Base-by-base conservation (phyloP, 2,329 filamentous ascomycete species). In the Seiridium cupressi region DNA sequence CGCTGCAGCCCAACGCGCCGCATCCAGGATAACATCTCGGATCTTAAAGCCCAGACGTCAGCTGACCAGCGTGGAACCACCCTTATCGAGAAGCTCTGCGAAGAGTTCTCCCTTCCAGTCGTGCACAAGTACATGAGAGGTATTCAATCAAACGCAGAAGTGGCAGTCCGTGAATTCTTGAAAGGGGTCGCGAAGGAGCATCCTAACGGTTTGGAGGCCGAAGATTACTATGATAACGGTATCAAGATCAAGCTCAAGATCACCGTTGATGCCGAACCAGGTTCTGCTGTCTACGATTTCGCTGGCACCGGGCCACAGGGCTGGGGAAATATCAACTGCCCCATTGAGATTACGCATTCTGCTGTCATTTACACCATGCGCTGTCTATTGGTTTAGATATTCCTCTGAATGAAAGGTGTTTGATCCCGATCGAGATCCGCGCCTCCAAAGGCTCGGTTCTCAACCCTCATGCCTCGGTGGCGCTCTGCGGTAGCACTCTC, bases 211-310 rank as follows among this genome's bases (percentile, higher is more conserved):
- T 77, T 92, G 1, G 81, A 82, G 18, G 88, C 89, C 0, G 77
- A 85, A 5, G 89, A 92, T 66, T 89, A 86, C 74, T 91, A 92
- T 88, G 89, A 92, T 67, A 89, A 92, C 40, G 66, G 68, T 6
- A 68, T 65, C 1, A 57, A 62, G 3, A 63, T 70, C 36, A 61
- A 58, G 13, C 60, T 70, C 31, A 63, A 61, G 34, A 66, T 70
- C 58, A 69, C 63, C 1, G 91, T 92, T 64, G 83, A 91, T 66
- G 81, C 82, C 0, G 80, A 85, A 1, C 87, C 89, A 60, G 89
- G 89, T 11, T 88, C 89, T 62, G 89, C 89, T 0, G 76, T 88
- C 0, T 92, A 92, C 55, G 68, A 70, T 59, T 71, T 71, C 49
- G 57, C 62, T 31, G 69, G 68, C 46, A 70, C 89, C 0, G 89